These are phyloP conservation scores for Didymella pinodella DNA, from an alignment of 2,329 filamentous ascomycete genomes.

Conservation along the genomic window DNA sequence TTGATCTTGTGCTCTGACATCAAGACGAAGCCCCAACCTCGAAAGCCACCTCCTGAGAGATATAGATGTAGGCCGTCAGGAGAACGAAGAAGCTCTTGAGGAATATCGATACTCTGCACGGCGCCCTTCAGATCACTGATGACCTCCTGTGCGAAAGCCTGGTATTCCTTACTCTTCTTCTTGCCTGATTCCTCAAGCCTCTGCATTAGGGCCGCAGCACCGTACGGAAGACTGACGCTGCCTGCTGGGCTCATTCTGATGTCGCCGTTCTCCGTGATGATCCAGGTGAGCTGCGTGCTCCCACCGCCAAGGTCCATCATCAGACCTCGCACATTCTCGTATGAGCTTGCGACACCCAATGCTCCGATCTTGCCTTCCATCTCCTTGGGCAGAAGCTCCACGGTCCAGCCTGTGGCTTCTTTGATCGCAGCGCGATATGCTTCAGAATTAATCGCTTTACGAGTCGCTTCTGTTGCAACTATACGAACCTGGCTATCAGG, in stretches of 20 bases:
- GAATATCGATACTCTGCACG: slow-evolving; percentile 65
- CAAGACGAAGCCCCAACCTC: slow-evolving; percentile 88
- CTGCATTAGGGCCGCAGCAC: slow-evolving; percentile 70
- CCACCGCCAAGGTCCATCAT: slow-evolving; percentile 88
- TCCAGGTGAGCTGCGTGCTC: slow-evolving; percentile 74
- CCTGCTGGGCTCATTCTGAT: slow-evolving; percentile 52
- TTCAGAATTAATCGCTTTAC: slow-evolving; percentile 76
- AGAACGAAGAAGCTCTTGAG: slow-evolving; percentile 58
- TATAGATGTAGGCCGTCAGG: slow-evolving; percentile 67
- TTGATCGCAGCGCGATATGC: slow-evolving; percentile 73
- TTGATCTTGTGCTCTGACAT: slow-evolving; percentile 77
- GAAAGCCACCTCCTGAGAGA: slow-evolving; percentile 87
- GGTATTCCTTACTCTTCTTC: slow-evolving; percentile 52
- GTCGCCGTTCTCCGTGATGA: slow-evolving; percentile 61
- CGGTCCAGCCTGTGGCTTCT: slow-evolving; percentile 69
- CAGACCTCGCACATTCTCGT: slow-evolving; percentile 74
- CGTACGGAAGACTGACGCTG: slow-evolving; percentile 73
- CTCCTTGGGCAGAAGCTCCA: slow-evolving; percentile 76
- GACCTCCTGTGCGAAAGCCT: slow-evolving; percentile 63
- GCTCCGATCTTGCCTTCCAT: slow-evolving; percentile 86
- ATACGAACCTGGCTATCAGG: slow-evolving; percentile 71
- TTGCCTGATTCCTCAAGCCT: slow-evolving; percentile 54
- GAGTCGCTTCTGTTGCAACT: slow-evolving; percentile 88
- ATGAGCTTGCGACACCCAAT: slow-evolving; percentile 80
- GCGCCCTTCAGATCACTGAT: slow-evolving; percentile 65